These are phyloP conservation scores for Lichtheimia ramosa DNA, from an alignment of 371 early-diverging fungal species.

Conservation along the genomic window DNA sequence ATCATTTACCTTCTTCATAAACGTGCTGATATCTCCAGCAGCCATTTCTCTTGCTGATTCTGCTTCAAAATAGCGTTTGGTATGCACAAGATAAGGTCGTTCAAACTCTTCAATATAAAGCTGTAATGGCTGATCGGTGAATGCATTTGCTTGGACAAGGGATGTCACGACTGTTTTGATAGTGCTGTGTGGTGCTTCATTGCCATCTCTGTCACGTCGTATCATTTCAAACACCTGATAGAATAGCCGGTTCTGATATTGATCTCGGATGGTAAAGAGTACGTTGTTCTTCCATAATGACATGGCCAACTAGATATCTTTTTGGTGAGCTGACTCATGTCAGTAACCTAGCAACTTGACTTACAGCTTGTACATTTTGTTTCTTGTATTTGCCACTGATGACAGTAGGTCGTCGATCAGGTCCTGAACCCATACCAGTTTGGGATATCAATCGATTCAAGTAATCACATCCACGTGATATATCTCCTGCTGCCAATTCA, in stretches of 20 bases:
- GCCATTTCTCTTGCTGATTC: slow-evolving; percentile 70
- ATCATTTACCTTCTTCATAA: slow-evolving; percentile 60
- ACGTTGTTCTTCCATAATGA: slow-evolving; percentile 76
- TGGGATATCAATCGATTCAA: slow-evolving; percentile 65
- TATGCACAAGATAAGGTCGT: slow-evolving; percentile 67
- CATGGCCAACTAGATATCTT: slow-evolving; percentile 55
- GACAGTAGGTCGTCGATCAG: slow-evolving; percentile 43
- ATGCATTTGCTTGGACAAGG: slow-evolving; percentile 67
- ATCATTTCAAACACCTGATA: slow-evolving; percentile 73
- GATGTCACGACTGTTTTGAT: slow-evolving; percentile 63
- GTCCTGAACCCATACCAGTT: slow-evolving; percentile 16
- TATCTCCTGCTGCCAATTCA: slow-evolving; percentile 61
- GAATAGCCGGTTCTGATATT: slow-evolving; percentile 66
- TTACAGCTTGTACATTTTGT: slow-evolving; percentile 71
- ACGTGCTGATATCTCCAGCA: slow-evolving; percentile 60
- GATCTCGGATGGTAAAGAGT: slow-evolving; percentile 58
- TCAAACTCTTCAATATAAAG: slow-evolving; percentile 85
- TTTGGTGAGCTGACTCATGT: background rate
- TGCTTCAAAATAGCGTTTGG: slow-evolving; percentile 68
- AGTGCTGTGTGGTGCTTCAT: slow-evolving; percentile 55
- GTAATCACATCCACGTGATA: slow-evolving; percentile 72
- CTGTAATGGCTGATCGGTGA: slow-evolving; percentile 67
- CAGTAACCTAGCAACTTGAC: slow-evolving; percentile 9
- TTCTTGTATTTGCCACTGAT: slow-evolving; percentile 56
- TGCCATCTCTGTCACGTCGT: slow-evolving; percentile 70